These are phyloP conservation scores for Cercospora canescens DNA, from an alignment of 2,329 filamentous ascomycete genomes.

Conservation along the genomic window DNA sequence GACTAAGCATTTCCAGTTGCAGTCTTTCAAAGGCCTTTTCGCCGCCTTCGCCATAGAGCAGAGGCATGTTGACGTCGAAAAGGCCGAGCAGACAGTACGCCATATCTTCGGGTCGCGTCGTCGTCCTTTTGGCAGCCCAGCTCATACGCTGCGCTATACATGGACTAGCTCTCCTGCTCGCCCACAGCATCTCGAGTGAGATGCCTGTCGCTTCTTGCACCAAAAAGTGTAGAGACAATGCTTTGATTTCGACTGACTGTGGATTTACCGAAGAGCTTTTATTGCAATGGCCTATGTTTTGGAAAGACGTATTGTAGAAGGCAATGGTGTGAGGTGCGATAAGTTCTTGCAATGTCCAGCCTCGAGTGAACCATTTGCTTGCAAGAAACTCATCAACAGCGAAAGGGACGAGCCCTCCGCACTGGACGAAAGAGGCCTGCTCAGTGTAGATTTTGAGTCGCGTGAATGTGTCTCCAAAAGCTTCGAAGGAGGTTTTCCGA, in stretches of 20 bases:
- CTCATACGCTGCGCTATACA: conserved; percentile 23
- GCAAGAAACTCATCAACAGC: background rate
- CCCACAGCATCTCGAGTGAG: background rate
- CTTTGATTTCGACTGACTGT: background rate
- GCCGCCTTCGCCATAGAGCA: conserved; percentile 21
- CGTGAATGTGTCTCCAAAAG: background rate
- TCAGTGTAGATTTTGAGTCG: background rate
- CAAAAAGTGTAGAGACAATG: background rate
- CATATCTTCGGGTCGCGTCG: conserved; percentile 41
- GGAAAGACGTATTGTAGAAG: background rate
- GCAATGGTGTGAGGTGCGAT: background rate
- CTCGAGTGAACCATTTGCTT: conserved; percentile 7
- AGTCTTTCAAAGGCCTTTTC: conserved; percentile 16
- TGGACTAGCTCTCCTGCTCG: background rate
- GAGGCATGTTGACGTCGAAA: conserved; percentile 45
- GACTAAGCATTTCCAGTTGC: conserved; percentile 14
- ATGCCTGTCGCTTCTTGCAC: background rate
- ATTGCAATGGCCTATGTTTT: background rate
- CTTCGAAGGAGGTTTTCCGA: background rate
- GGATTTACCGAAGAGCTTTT: background rate
- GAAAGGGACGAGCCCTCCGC: background rate
- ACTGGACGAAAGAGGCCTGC: background rate
- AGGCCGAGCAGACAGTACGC: conserved; percentile 50
- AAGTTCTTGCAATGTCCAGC: conserved; percentile 12
- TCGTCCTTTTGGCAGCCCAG: conserved; percentile 20